Conservation (phyloP, 1,284 basidiomycete species). For the Austroboletus novae-zelandiae region DNA sequence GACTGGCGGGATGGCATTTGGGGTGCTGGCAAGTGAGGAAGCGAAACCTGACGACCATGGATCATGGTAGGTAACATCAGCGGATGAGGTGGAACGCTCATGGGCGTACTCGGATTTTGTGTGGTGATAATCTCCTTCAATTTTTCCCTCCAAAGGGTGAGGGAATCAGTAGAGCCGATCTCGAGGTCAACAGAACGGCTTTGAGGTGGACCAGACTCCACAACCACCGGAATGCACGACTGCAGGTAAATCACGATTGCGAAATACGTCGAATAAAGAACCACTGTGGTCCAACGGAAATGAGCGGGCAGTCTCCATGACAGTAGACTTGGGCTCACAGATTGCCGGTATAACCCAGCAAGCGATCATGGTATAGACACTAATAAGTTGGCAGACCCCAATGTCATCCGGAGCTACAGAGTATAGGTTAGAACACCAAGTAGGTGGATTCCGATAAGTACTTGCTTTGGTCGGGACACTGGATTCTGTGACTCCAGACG, state of each 20-base stretch:
- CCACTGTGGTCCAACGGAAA: conserved; percentile 30
- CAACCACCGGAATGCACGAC: conserved; percentile 24
- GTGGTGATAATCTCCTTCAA: conserved; percentile 1
- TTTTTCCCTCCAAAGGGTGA: conserved; percentile 7
- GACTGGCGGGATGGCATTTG: conserved; percentile 14
- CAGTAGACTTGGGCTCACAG: conserved; percentile 36
- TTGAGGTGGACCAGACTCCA: conserved; percentile 8
- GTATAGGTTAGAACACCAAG: neutral
- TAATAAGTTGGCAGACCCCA: conserved; percentile 47
- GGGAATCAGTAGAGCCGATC: conserved; percentile 8
- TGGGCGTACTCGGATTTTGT: neutral
- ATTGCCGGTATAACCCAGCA: conserved; percentile 56
- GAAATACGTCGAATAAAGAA: conserved; percentile 39
- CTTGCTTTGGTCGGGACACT: conserved; percentile 44
- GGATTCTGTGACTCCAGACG: conserved; percentile 40
- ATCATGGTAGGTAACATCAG: conserved; percentile 7
- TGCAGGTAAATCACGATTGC: conserved; percentile 33
- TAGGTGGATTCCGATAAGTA: conserved; percentile 2
- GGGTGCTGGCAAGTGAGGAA: neutral
- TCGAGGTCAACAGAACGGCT: conserved; percentile 18
- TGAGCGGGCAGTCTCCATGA: neutral
- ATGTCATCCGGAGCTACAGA: conserved; percentile 40
- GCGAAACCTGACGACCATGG: conserved; percentile 8
- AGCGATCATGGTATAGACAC: conserved; percentile 47
- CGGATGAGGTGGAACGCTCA: neutral